Evolutionary conservation across 2,329 filamentous ascomycete species (phyloP).

Genomic region (Cladophialophora immunda): DNA sequence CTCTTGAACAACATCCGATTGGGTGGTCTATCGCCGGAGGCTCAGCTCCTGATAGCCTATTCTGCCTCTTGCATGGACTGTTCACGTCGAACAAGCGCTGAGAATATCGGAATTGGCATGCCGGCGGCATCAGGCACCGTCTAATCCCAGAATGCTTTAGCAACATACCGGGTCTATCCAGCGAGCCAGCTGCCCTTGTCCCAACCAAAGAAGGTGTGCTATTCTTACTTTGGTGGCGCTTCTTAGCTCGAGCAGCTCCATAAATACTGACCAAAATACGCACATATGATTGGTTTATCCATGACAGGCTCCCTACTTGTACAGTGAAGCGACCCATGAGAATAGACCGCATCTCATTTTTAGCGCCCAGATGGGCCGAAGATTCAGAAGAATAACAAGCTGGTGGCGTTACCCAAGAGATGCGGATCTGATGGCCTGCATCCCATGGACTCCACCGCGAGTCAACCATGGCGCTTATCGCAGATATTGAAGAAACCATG

Average conservation of each 20-base stretch:
- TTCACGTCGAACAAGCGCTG: background rate
- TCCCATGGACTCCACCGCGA: background rate
- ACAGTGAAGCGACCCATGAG: background rate
- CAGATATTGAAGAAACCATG: conserved; percentile 2
- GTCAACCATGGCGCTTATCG: background rate
- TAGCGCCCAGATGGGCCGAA: conserved; percentile 8
- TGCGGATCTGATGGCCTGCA: conserved; percentile 10
- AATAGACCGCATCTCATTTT: background rate
- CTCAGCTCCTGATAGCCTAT: background rate
- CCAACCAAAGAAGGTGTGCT: background rate
- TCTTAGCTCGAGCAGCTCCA: background rate
- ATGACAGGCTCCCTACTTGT: background rate
- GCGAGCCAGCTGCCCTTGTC: background rate
- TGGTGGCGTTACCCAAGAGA: background rate
- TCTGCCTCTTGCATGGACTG: background rate
- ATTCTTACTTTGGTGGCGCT: background rate
- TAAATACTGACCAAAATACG: conserved; percentile 2
- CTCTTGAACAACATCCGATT: background rate
- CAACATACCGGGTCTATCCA: background rate
- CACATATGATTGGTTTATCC: conserved; percentile 1
- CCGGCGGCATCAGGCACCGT: background rate
- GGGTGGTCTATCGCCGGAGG: background rate
- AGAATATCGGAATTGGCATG: background rate
- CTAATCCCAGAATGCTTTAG: background rate
- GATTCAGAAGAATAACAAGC: background rate